Evolutionary conservation across 345 rosid species (phyloP).

Genomic region (Trapa incisa): DNA sequence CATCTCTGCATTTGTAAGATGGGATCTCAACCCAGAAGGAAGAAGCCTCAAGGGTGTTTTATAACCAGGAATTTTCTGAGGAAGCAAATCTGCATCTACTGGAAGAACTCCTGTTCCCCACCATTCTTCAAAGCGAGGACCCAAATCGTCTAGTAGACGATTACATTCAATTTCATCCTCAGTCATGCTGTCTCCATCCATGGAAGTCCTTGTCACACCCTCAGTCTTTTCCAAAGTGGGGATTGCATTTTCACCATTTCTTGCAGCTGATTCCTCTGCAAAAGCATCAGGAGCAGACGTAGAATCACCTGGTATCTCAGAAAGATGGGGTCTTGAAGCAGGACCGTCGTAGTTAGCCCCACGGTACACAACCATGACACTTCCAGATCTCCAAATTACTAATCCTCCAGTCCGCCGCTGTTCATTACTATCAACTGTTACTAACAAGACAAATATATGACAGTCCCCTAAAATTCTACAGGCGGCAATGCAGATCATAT

Average conservation of each 20-base stretch:
- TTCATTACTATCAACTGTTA: constrained; percentile 28
- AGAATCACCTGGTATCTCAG: constrained; percentile 30
- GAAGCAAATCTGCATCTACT: constrained; percentile 89
- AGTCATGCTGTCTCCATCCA: constrained; percentile 31
- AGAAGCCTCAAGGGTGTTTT: constrained; percentile 97
- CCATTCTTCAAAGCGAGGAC: constrained; percentile 89
- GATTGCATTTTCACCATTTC: constrained; percentile 19
- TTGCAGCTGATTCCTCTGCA: constrained; percentile 19
- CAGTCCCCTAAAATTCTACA: neutral
- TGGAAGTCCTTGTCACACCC: constrained; percentile 20
- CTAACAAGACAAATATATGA: constrained; percentile 5
- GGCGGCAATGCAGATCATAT: neutral
- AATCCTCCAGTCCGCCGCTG: constrained; percentile 97
- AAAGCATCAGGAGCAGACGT: constrained; percentile 66
- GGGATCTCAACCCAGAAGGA: constrained; percentile 86
- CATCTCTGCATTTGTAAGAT: constrained; percentile 93
- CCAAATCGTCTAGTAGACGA: constrained; percentile 66
- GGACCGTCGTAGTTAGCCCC: constrained; percentile 74
- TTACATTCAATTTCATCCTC: constrained; percentile 79
- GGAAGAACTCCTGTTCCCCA: constrained; percentile 99
- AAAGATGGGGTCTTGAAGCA: constrained; percentile 24
- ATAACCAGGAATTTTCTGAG: constrained; percentile 64
- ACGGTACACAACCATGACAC: constrained; percentile 89
- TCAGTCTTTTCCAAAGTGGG: constrained; percentile 26
- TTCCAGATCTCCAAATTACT: constrained; percentile 96